Base-by-base conservation (phyloP, 2,329 filamentous ascomycete species). In the Metarhizium rileyi region DNA sequence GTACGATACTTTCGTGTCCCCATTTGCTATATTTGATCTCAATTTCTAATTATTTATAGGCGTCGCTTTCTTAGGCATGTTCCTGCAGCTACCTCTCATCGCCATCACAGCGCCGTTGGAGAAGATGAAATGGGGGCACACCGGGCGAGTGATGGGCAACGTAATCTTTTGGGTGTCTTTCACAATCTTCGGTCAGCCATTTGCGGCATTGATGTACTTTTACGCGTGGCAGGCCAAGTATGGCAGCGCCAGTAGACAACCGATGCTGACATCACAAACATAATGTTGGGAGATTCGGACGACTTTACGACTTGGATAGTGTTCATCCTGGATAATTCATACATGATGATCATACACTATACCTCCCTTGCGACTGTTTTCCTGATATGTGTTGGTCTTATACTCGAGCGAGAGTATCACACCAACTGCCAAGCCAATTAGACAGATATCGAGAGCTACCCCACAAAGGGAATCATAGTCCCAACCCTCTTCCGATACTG, bases 161-260 rank as follows among this genome's bases (percentile, higher is more conserved):
- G 83, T 84, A 61, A 90, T 94, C 51, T 98, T 98, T 67, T 97
- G 93, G 93, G 76, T 96, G 20, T 91, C 87, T 12, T 98, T 98
- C 63, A 96, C 91, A 56, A 80, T 97, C 2, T 86, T 98, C 12
- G 93, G 93, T 3, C 93, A 98, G 72, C 93, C 93, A 0, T 79
- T 97, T 58, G 93, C 89, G 1, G 90, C 89, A 0, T 71, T 98
- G 52, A 75, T 95, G 64, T 98, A 98, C 66, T 98, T 96, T 66
- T 97, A 97, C 64, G 90, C 90, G 1, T 98, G 93, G 91, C 91
- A 97, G 70, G 89, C 89, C 49, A 97, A 97, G 71, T 96, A 95
- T 64, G 93, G 93, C 12, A 90, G 84, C 59, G 84, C 90, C 22
- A 87, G 78, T 56, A 73, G 70, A 56, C 63, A 65, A 46, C 55